These are phyloP conservation scores for Evernia prunastri DNA, from an alignment of 495 filamentous ascomycete species.

Conservation along the genomic window DNA sequence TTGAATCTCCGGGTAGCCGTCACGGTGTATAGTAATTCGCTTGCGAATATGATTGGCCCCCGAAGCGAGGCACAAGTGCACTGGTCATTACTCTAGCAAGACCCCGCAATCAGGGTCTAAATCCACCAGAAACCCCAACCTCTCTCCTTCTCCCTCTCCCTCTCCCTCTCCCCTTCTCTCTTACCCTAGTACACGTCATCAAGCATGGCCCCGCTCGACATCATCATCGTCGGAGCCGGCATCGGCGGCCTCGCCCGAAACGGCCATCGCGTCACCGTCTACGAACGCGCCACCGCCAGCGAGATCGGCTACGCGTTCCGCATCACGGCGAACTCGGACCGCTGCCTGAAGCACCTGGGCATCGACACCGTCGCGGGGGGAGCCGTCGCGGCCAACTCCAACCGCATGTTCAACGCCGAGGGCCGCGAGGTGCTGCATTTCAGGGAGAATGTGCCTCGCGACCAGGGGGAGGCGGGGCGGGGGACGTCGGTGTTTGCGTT, in stretches of 20 bases:
- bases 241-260: conserved; percentile 50
- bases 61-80: no score
- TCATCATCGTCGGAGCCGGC: conserved; percentile 49
- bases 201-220: background rate
- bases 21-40: no score
- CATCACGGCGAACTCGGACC: conserved; percentile 5
- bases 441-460: background rate
- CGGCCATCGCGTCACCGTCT: conserved; percentile 43
- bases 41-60: no score
- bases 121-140: no score
- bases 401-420: background rate
- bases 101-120: no score
- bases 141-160: no score
- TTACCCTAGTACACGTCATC: no score
- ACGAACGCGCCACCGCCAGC: background rate
- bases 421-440: background rate
- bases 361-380: background rate
- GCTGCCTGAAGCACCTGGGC: background rate
- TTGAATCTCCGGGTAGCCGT: no score
- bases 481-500: background rate
- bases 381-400: background rate
- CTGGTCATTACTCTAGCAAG: no score
- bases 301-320: conserved; percentile 2
- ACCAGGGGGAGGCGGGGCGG: background rate
- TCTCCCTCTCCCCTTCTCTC: no score